phyloP scores from a whole-genome alignment of 2,329 filamentous ascomycete species.

The Stachybotrys chlorohalonatus region DNA sequence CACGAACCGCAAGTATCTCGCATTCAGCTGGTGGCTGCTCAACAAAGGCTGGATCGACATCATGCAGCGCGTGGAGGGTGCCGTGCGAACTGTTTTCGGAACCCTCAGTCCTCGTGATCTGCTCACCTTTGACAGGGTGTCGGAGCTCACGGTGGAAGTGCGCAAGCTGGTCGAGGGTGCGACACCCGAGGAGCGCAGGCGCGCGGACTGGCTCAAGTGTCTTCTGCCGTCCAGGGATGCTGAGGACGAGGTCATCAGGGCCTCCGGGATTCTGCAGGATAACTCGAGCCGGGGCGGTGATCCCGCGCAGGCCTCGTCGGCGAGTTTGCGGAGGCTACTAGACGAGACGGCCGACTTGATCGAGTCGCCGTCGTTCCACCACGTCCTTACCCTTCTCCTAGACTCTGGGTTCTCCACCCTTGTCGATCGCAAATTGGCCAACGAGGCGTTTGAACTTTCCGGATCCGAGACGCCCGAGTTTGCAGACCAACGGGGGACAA shows the following conservation, averaged over 20 bases:
- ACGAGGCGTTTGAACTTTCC: conserved; percentile 62
- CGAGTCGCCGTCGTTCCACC: conserved; percentile 83
- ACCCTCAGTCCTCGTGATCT: conserved; percentile 81
- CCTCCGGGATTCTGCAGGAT: conserved; percentile 68
- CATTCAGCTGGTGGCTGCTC: conserved; percentile 96
- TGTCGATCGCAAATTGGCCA: conserved; percentile 71
- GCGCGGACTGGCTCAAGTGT: conserved; percentile 67
- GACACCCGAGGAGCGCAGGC: conserved; percentile 27
- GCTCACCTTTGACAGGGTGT: conserved; percentile 70
- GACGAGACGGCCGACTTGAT: conserved; percentile 95
- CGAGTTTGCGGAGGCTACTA: conserved; percentile 68
- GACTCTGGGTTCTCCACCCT: conserved; percentile 81
- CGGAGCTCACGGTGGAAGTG: conserved; percentile 72
- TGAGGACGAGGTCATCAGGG: conserved; percentile 75
- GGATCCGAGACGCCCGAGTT: conserved; percentile 37
- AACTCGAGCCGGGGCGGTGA: conserved; percentile 24
- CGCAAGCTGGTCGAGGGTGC: conserved; percentile 74
- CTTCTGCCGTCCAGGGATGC: conserved; percentile 71
- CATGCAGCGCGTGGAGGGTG: conserved; percentile 71
- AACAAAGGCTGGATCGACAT: conserved; percentile 83
- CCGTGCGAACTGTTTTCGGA: conserved; percentile 86
- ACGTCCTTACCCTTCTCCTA: conserved; percentile 77
- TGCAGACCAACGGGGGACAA: conserved; percentile 44
- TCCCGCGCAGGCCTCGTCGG: conserved; percentile 34
- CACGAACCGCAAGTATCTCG: conserved; percentile 88